Evolutionary conservation across 768 basidiomycete species (phyloP).

Genomic region (Collybiopsis luxurians): DNA sequence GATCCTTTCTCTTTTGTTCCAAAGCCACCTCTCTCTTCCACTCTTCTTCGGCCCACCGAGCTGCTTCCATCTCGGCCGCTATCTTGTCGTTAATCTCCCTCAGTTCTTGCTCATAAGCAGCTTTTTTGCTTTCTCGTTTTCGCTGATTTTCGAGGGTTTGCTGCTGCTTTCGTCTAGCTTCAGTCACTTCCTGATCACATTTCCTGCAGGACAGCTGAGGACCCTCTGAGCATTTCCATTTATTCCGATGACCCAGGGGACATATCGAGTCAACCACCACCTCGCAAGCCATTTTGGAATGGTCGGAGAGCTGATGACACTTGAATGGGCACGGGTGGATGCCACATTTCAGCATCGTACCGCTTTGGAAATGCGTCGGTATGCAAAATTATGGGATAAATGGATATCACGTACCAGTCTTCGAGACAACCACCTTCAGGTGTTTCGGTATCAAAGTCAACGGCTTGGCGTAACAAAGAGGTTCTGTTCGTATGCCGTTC

Average conservation of each 20-base stretch:
- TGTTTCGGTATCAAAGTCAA: conserved; percentile 47
- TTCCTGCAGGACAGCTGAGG: conserved; percentile 34
- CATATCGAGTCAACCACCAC: conserved; percentile 37
- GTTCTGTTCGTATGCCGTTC: conserved; percentile 47
- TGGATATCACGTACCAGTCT: conserved; percentile 46
- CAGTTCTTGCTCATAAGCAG: conserved; percentile 38
- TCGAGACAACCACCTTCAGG: conserved; percentile 65
- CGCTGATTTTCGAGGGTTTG: conserved; percentile 39
- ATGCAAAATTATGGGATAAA: not conserved
- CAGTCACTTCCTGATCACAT: conserved; percentile 45
- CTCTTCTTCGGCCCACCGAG: conserved; percentile 33
- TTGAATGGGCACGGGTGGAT: conserved; percentile 55
- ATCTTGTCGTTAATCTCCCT: conserved; percentile 42
- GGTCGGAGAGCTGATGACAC: conserved; percentile 56
- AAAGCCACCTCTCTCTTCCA: conserved; percentile 33
- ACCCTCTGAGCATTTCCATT: conserved; percentile 42
- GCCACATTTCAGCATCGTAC: conserved; percentile 44
- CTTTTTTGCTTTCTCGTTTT: conserved; percentile 43
- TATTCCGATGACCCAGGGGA: conserved; percentile 37
- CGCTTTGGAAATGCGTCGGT: conserved; percentile 32
- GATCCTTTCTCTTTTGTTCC: conserved; percentile 42
- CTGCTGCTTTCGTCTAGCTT: conserved; percentile 37
- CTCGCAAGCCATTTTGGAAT: conserved; percentile 53
- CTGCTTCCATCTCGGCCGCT: conserved; percentile 26
- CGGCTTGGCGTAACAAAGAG: conserved; percentile 35